Conservation (phyloP, 1,139 yeast genomes). For the Sugiyamaella novakii region DNA sequence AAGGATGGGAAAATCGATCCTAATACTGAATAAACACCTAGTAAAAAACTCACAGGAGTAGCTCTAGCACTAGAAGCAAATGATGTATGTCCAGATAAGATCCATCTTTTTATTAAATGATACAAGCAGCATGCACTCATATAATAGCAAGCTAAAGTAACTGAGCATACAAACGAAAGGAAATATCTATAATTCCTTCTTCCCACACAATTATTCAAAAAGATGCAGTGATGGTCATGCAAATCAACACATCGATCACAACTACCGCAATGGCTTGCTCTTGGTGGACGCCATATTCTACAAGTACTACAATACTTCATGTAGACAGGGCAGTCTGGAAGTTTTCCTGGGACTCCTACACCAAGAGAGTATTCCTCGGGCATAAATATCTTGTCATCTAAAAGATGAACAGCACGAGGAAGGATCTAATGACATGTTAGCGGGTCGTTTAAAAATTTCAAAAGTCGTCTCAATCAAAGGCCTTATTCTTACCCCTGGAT, state of each 20-base stretch:
- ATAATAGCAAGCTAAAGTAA: slow-evolving; percentile 33
- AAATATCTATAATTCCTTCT: slow-evolving; percentile 57
- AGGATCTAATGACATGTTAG: slow-evolving; percentile 37
- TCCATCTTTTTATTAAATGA: slow-evolving; percentile 51
- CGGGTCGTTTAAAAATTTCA: no score
- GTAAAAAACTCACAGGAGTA: slow-evolving; percentile 52
- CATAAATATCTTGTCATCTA: slow-evolving; percentile 45
- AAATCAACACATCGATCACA: slow-evolving; percentile 60
- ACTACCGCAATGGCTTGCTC: slow-evolving; percentile 67
- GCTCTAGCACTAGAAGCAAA: slow-evolving; percentile 37
- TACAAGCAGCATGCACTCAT: slow-evolving; percentile 38
- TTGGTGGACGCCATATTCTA: slow-evolving; percentile 66
- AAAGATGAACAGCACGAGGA: slow-evolving; percentile 68
- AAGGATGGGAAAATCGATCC: slow-evolving; percentile 57
- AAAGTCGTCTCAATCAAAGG: no score
- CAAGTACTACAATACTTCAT: slow-evolving; percentile 65
- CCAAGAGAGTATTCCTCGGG: slow-evolving; percentile 68
- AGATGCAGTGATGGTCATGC: slow-evolving; percentile 79
- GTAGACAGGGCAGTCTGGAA: slow-evolving; percentile 43
- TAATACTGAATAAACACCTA: slow-evolving; percentile 51
- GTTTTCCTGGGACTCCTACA: slow-evolving; percentile 55
- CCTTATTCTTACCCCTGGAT: slow-evolving; percentile 63
- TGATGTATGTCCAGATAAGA: slow-evolving; percentile 41
- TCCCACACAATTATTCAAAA: slow-evolving; percentile 81
- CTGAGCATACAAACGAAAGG: slow-evolving; percentile 51